A percentile compares a stretch with the other conserved stretches of the same genome.
Conservation (phyloP, 805 yeast species). For the Teunomyces funiuensis region DNA sequence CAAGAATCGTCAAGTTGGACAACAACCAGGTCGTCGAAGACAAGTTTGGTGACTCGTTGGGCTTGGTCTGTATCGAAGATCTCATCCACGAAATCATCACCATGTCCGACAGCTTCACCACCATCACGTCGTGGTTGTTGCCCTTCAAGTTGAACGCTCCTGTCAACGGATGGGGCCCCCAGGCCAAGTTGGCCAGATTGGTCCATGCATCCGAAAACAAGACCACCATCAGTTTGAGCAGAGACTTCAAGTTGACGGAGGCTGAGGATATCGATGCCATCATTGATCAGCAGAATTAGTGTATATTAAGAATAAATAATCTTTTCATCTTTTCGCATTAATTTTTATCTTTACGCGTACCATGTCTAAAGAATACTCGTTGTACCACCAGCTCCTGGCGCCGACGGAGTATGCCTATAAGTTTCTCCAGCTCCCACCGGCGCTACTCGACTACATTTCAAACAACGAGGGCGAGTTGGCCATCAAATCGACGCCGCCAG, state of each 20-base stretch:
- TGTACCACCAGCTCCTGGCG: constrained; percentile 17
- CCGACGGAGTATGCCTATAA: constrained; percentile 38
- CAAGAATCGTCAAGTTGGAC: constrained; percentile 45
- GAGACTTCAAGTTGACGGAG: constrained; percentile 64
- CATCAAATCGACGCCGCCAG: constrained; percentile 33
- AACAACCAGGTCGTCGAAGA: constrained; percentile 78
- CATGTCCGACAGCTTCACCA: constrained; percentile 64
- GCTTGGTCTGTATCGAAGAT: constrained; percentile 79
- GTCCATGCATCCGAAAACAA: constrained; percentile 53
- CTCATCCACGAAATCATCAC: constrained; percentile 67
- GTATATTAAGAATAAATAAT: not conserved
- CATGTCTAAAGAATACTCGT: constrained; percentile 9
- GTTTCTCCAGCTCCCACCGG: constrained; percentile 54
- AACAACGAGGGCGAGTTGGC: constrained; percentile 25
- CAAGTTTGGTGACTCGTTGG: constrained; percentile 53
- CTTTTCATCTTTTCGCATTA: not conserved
- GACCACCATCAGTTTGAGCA: constrained; percentile 54
- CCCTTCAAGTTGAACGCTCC: constrained; percentile 73
- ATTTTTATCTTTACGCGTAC: not conserved
- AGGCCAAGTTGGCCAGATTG: constrained; percentile 64
- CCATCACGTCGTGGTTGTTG: constrained; percentile 58
- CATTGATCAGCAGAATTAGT: constrained; percentile 62
- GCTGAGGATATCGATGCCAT: constrained; percentile 66
- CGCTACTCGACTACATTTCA: constrained; percentile 39
- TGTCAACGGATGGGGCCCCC: constrained; percentile 72